phyloP scores from a whole-genome alignment of 306 rosid species.

The Cyamopsis tetragonoloba region DNA sequence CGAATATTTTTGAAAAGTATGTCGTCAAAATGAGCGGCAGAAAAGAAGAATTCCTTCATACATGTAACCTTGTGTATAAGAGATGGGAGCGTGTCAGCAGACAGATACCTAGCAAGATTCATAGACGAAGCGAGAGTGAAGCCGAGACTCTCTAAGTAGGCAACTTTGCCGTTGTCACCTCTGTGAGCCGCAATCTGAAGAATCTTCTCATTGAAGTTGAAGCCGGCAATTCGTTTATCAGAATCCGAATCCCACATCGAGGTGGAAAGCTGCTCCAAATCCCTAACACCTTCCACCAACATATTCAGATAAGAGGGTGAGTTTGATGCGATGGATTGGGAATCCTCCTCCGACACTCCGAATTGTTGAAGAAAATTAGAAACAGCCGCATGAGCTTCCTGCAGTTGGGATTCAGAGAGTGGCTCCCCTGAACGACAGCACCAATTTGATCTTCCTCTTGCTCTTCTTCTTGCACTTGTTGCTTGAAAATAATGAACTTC shows the following conservation, averaged over 20 bases:
- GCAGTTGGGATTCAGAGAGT: slow-evolving; percentile 19
- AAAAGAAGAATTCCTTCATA: slow-evolving; percentile 68
- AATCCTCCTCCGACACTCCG: slow-evolving; percentile 54
- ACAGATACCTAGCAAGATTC: slow-evolving; percentile 65
- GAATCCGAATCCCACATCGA: background rate
- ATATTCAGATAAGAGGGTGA: slow-evolving; percentile 56
- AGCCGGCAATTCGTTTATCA: slow-evolving; percentile 6
- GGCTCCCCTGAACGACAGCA: background rate
- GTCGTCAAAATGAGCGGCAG: slow-evolving; percentile 35
- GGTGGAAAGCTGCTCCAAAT: slow-evolving; percentile 52
- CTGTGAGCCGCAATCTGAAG: slow-evolving; percentile 50
- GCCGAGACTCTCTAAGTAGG: slow-evolving; percentile 72
- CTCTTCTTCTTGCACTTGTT: background rate
- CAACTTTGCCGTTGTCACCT: slow-evolving; percentile 78
- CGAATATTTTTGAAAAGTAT: slow-evolving; percentile 50
- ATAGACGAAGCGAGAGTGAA: slow-evolving; percentile 73
- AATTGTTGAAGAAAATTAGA: slow-evolving; percentile 43
- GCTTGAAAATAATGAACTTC: background rate
- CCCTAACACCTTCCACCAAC: slow-evolving; percentile 65
- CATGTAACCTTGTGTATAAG: slow-evolving; percentile 63
- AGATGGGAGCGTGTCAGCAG: slow-evolving; percentile 48
- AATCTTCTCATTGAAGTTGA: slow-evolving; percentile 57
- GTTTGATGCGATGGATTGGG: slow-evolving; percentile 43
- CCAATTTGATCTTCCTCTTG: background rate
- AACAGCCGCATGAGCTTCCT: slow-evolving; percentile 50